Percentiles rank a stretch among this genome's conserved stretches.
Conservation (phyloP, 371 early-diverging fungal species). For the Haplosporangium sp. region DNA sequence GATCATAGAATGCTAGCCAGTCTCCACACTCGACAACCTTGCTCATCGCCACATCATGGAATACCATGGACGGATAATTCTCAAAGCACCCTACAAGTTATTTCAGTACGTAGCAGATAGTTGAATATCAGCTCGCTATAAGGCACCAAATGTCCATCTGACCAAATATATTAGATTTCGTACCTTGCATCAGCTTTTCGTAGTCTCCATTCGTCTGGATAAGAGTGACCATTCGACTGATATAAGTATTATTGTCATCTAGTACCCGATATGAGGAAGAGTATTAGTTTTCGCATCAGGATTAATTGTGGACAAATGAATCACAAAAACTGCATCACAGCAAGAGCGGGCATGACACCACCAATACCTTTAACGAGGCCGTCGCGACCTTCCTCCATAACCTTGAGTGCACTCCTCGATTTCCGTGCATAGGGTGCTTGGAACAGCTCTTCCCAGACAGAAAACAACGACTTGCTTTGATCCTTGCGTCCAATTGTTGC, state of each 20-base stretch:
- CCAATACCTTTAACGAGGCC: constrained; percentile 52
- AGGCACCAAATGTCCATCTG: background rate
- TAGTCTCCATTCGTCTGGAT: constrained; percentile 81
- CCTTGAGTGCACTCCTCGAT: constrained; percentile 41
- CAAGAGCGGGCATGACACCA: background rate
- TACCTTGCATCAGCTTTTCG: constrained; percentile 87
- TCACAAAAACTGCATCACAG: background rate
- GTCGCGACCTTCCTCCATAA: constrained; percentile 47
- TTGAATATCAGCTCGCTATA: background rate
- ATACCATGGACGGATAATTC: constrained; percentile 82
- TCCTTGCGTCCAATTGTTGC: constrained; percentile 85
- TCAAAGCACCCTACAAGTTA: constrained; percentile 84
- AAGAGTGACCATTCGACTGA: constrained; percentile 62
- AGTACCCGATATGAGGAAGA: background rate
- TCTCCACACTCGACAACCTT: constrained; percentile 74
- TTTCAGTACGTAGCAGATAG: background rate
- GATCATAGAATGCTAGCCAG: constrained; percentile 89
- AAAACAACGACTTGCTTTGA: constrained; percentile 77
- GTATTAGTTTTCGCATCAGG: too few species aligned
- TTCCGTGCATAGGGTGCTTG: constrained; percentile 54
- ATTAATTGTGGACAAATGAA: background rate
- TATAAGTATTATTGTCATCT: constrained; percentile 56
- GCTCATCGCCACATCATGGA: constrained; percentile 79
- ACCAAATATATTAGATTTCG: background rate
- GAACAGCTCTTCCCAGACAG: constrained; percentile 86